Percentiles rank a stretch among this genome's conserved stretches.
phyloP scores from a whole-genome alignment of 2,329 filamentous ascomycete genomes.

The Sphaerulina populicola region DNA sequence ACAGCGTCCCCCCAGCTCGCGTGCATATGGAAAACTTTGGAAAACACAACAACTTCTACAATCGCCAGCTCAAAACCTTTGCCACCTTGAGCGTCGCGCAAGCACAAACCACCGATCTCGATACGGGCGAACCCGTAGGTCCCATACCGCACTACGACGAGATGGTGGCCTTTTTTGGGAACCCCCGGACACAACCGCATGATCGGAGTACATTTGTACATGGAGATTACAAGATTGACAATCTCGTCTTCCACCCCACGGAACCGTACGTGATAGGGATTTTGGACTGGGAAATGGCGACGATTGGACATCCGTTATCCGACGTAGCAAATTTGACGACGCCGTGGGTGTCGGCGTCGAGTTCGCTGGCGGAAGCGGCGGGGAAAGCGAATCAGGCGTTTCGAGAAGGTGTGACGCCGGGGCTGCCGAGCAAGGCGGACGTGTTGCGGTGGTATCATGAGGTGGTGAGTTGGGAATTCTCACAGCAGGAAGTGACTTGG shows the following conservation, averaged over 20 bases:
- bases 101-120: slow-evolving; percentile 64
- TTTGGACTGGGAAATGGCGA: slow-evolving; percentile 97
- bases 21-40: slow-evolving; percentile 69
- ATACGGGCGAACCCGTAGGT: slow-evolving; percentile 68
- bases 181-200: slow-evolving; percentile 60
- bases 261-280: slow-evolving; percentile 85
- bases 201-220: slow-evolving; percentile 78
- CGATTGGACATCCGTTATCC: slow-evolving; percentile 87
- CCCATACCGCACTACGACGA: slow-evolving; percentile 75
- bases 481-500: slow-evolving; percentile 53
- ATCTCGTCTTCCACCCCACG: slow-evolving; percentile 68
- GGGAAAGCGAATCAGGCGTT: slow-evolving; percentile 47
- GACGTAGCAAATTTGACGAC: slow-evolving; percentile 72
- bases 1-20: slow-evolving; percentile 58
- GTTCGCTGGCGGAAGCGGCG: slow-evolving; percentile 33
- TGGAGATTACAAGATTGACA: slow-evolving; percentile 83
- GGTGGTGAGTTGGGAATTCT: slow-evolving; percentile 60
- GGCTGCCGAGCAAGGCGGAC: slow-evolving; percentile 54
- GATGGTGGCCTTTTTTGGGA: slow-evolving; percentile 68
- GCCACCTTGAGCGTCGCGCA: slow-evolving; percentile 69
- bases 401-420: slow-evolving; percentile 54
- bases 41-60: slow-evolving; percentile 67
- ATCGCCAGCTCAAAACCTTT: slow-evolving; percentile 78
- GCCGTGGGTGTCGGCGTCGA: slow-evolving; percentile 39
- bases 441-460: slow-evolving; percentile 59